These are phyloP conservation scores for Raffaelea ambrosiae DNA, from an alignment of 2,329 filamentous ascomycete genomes.

Conservation along the genomic window DNA sequence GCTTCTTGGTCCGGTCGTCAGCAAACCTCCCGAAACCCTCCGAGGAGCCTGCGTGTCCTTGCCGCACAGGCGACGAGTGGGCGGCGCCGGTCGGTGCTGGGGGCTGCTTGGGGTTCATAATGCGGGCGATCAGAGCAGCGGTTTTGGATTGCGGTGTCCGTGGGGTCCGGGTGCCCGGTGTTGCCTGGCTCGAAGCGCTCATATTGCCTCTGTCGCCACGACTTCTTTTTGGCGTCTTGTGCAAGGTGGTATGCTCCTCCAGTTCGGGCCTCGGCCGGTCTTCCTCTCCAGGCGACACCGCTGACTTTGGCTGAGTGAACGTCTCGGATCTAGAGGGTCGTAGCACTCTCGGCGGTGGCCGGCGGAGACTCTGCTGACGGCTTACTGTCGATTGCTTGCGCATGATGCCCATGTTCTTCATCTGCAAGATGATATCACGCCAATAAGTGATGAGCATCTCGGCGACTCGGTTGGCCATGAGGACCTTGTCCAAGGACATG, in stretches of 20 bases:
- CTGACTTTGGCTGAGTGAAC: slow-evolving; percentile 1
- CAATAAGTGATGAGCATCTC: slow-evolving; percentile 61
- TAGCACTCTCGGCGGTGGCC: slow-evolving; percentile 2
- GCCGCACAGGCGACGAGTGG: background rate
- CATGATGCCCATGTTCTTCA: slow-evolving; percentile 38
- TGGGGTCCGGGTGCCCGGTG: background rate
- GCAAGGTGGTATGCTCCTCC: too few relatives aligned
- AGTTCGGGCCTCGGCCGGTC: too few relatives aligned
- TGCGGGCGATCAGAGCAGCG: slow-evolving; percentile 9
- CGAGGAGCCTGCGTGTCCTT: background rate
- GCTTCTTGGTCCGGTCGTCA: too few relatives aligned
- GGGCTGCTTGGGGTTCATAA: slow-evolving; percentile 6
- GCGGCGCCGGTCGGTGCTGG: background rate
- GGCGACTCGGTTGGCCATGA: slow-evolving; percentile 48
- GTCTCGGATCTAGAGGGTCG: slow-evolving; percentile 11
- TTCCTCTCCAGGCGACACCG: background rate
- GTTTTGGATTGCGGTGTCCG: slow-evolving; percentile 9
- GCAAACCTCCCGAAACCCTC: background rate
- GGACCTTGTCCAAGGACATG: slow-evolving; percentile 44
- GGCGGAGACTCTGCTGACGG: background rate
- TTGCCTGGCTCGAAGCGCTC: background rate
- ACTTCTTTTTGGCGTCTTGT: background rate
- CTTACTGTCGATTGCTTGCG: slow-evolving; percentile 7
- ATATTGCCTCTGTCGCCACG: background rate
- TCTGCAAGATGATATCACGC: slow-evolving; percentile 54